Conservation (phyloP, 352 stramenopile genomes). For the Vaucheria bursata region DNA sequence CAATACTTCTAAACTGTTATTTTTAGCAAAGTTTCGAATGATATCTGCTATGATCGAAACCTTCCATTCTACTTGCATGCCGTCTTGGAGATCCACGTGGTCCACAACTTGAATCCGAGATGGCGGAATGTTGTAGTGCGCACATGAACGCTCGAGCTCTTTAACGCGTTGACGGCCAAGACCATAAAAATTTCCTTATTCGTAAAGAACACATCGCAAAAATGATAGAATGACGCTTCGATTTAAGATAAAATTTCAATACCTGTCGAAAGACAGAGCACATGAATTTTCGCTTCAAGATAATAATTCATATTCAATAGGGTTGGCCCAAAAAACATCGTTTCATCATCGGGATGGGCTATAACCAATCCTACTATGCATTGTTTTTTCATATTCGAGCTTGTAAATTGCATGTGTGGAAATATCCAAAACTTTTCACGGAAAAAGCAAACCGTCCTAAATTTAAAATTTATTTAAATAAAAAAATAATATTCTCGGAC, state of each 20-base stretch:
- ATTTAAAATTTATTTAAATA: too few species aligned
- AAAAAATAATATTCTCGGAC: too few species aligned
- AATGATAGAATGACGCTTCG: background rate
- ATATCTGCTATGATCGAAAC: slow-evolving; percentile 55
- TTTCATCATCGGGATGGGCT: slow-evolving; percentile 81
- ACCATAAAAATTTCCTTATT: slow-evolving; percentile 65
- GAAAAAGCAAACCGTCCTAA: too few species aligned
- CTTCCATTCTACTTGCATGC: slow-evolving; percentile 62
- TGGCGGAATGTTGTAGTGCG: slow-evolving; percentile 49
- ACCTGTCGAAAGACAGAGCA: slow-evolving; percentile 72
- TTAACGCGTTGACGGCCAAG: slow-evolving; percentile 60
- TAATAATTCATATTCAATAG: slow-evolving; percentile 54
- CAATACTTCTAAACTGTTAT: slow-evolving; percentile 52
- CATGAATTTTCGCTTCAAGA: slow-evolving; percentile 42
- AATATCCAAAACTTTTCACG: too few species aligned
- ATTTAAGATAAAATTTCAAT: background rate
- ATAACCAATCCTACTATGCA: slow-evolving; percentile 71
- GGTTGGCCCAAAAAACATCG: slow-evolving; percentile 82
- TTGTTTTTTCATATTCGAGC: too few species aligned
- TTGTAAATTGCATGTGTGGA: too few species aligned
- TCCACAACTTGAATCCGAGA: slow-evolving; percentile 56
- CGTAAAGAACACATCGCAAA: slow-evolving; percentile 1
- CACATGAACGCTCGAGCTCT: slow-evolving; percentile 59
- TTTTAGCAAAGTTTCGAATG: slow-evolving; percentile 21
- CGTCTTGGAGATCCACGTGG: slow-evolving; percentile 69